A percentile compares a stretch with the other conserved stretches of the same genome.
These are phyloP conservation scores for Mycena venus DNA, from an alignment of 768 basidiomycete species.

Conservation along the genomic window DNA sequence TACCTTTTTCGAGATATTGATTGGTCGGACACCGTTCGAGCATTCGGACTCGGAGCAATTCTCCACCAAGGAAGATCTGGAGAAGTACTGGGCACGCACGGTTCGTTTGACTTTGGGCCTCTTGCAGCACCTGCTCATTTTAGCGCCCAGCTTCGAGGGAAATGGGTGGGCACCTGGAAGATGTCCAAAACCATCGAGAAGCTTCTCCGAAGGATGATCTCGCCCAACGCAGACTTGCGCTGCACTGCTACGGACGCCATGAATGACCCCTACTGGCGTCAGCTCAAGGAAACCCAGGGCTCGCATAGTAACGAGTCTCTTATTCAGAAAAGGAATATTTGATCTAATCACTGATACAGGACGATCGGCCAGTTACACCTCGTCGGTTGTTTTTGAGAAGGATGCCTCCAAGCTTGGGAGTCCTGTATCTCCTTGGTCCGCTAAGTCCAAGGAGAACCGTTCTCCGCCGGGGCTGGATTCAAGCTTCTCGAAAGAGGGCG, in stretches of 20 bases:
- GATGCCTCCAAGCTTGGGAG: conserved; percentile 57
- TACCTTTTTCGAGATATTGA: conserved; percentile 94
- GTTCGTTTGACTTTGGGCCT: conserved; percentile 50
- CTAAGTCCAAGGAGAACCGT: conserved; percentile 45
- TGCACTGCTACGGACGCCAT: conserved; percentile 78
- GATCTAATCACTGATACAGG: conserved; percentile 43
- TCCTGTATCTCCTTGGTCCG: conserved; percentile 46
- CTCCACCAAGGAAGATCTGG: conserved; percentile 81
- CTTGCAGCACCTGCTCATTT: not conserved
- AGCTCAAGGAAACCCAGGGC: conserved; percentile 41
- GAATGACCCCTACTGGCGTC: conserved; percentile 76
- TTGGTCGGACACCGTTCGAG: conserved; percentile 94
- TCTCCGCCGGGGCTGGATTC: conserved; percentile 51
- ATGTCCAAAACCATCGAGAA: conserved; percentile 76
- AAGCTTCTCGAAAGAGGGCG: conserved; percentile 21
- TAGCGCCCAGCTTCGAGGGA: conserved; percentile 72
- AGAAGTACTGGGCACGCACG: conserved; percentile 90
- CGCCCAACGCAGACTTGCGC: conserved; percentile 85
- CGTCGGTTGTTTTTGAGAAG: conserved; percentile 64
- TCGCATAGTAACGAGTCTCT: conserved; percentile 56
- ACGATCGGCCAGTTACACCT: conserved; percentile 62
- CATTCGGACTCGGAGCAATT: conserved; percentile 84
- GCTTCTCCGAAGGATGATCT: conserved; percentile 82
- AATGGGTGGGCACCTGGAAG: conserved; percentile 88
- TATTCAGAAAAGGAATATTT: not conserved